Evolutionary conservation across 768 basidiomycete species (phyloP), one percentile per base, ranked within the genome.

Genomic region (Coprinopsis strossmayeri): DNA sequence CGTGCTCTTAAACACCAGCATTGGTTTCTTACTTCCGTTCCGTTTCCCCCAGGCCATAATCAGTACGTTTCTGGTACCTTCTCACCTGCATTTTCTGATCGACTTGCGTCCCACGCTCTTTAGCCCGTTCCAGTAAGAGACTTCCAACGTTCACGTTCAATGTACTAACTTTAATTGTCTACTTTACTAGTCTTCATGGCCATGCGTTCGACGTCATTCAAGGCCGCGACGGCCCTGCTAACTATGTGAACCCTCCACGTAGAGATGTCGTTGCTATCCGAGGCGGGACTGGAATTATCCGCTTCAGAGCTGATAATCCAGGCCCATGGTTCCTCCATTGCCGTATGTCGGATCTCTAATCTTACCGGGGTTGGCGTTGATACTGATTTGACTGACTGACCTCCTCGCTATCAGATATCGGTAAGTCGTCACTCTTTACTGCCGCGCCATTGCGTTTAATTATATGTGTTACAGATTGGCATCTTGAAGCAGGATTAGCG

Each of bases 401-500:
- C 9, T 4, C 23, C 24, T 11, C 15, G 4, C 15, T 12, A 32
- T 9, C 27, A 45, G 43, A 51, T n/a, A 45, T 51, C 28, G 50
- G 50, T 51, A 46, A 34, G 44, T 46, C 24, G 9, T 25, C 18
- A 21, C 9, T 5, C 40, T 7, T 27, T 18, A 3, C 3, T n/a
- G 5, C 18, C 7, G 17, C 27, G 11, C 7, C 3, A 28, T 11
- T 38, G 17, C 9, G 3, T 23, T 43, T n/a, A 20, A 17, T 1
- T 34, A 48, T 54, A 11, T 27, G 3, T 17, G 15, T n/a, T 17
- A 20, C 53, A 45, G 64, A 68, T 26, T 71, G 69, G 65, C 63
- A 69, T 55, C 55, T 68, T 21, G 64, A 63, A 53, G 64, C 70
- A 25, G 69, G 69, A 11, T 62, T 70, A 49, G 70, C 69, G 1